Conservation (phyloP, 768 basidiomycete genomes). For the Ramaria sp. region DNA sequence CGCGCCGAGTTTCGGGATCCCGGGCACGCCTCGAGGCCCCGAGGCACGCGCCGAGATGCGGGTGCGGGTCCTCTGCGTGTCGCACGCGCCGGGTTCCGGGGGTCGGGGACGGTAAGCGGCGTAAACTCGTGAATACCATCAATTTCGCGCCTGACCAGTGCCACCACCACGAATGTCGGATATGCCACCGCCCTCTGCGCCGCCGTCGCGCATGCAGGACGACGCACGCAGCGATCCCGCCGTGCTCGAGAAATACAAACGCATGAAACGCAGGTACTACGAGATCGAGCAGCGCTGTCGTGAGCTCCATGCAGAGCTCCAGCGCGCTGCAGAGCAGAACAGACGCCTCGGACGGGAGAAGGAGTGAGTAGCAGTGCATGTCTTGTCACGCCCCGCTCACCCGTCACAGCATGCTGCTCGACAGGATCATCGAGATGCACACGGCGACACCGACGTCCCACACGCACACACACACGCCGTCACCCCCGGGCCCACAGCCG, state of each 20-base stretch:
- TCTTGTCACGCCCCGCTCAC: neutral
- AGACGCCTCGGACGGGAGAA: neutral
- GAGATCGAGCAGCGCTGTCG: constrained; percentile 3
- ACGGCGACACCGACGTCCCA: too few relatives aligned
- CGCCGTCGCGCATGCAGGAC: neutral
- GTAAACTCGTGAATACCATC: neutral
- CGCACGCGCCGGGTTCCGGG: constrained; percentile 1
- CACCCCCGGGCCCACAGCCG: too few relatives aligned
- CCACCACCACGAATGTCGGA: neutral
- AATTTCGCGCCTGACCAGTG: neutral
- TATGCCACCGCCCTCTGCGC: neutral
- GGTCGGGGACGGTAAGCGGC: neutral
- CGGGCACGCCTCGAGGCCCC: too few relatives aligned
- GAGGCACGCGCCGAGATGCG: too few relatives aligned
- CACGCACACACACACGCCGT: too few relatives aligned
- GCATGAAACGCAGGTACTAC: neutral
- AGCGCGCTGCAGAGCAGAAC: constrained; percentile 8
- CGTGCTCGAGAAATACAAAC: constrained; percentile 1
- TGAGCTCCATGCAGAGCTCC: neutral
- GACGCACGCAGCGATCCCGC: neutral
- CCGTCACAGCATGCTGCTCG: constrained; percentile 2
- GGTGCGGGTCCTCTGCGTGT: too few relatives aligned
- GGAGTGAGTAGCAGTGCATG: neutral
- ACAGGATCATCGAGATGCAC: constrained; percentile 1
- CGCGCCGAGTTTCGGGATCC: too few relatives aligned